Evolutionary conservation across 768 basidiomycete species (phyloP), one percentile per base, ranked within the genome.

Genomic region (Arthromyces matolae): DNA sequence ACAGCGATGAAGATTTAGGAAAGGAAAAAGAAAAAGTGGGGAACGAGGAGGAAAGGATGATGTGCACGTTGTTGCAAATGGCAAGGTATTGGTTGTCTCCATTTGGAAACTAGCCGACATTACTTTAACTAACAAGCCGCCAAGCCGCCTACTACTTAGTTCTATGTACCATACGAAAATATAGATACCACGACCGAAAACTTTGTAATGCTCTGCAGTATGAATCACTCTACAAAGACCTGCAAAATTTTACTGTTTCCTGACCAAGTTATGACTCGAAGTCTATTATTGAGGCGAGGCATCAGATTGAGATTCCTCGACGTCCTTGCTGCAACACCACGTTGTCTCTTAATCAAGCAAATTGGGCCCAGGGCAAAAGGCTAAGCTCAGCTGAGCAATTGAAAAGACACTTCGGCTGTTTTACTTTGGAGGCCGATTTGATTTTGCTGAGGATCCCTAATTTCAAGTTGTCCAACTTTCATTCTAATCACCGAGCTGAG

Each of bases 41-140:
- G 28, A 38, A n/a, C 14, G 28, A 18, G 18, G 34, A 38, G 45
- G 36, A 46, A 56, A 47, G 40, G 46, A 46, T 33, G 20, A 31
- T 8, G 45, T 47, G 55, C 51, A 53, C 51, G 55, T 53, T 53
- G 55, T 55, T 28, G 50, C 42, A 14, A 45, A 48, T 45, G 49
- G n/a, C 46, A 51, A 12, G 42, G 10, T 41, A 16, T 14, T 20
- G 36, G 42, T 23, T 38, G 38, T n/a, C 28, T 39, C 47, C 50
- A 49, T 51, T 49, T 49, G 43, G 52, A 23, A 55, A 47, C 32
- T 47, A 52, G 12, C 42, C 47, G 47, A 23, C 33, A 24, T 16
- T 49, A 41, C 47, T 12, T 13, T 35, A 40, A 29, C 47, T 27
- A 38, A 37, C 20, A 32, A 24, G 13, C 14, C 22, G 23, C 31